Evolutionary conservation across 495 filamentous ascomycete genomes (phyloP).

Genomic region (Podospora bellae-mahoneyi): DNA sequence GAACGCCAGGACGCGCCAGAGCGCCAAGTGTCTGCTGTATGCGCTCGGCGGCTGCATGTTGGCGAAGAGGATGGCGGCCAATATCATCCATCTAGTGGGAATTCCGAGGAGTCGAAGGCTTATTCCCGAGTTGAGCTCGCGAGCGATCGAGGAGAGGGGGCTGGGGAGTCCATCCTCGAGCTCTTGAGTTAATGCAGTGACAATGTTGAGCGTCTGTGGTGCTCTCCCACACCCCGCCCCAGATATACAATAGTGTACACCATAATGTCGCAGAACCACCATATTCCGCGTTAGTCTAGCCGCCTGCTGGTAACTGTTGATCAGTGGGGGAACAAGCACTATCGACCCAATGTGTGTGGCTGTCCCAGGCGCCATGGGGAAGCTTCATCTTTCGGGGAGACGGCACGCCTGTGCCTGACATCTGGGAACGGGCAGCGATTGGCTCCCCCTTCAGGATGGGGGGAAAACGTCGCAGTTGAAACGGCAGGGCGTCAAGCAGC

Average conservation of each 20-base stretch:
- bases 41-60: background rate
- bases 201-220: background rate
- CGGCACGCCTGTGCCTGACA: background rate
- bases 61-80: background rate
- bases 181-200: background rate
- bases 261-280: too few relatives aligned
- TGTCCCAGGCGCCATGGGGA: background rate
- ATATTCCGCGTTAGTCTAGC: background rate
- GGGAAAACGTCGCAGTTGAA: background rate
- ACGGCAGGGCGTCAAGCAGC: background rate
- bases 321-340: background rate
- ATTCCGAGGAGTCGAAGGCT: background rate
- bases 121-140: background rate
- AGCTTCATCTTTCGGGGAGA: background rate
- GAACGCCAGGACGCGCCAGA: constrained; percentile 1
- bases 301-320: background rate
- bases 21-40: background rate
- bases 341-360: background rate
- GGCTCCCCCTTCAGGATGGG: background rate
- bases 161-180: background rate
- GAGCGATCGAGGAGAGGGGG: background rate
- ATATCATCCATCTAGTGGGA: background rate
- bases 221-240: background rate
- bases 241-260: background rate
- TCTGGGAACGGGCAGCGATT: background rate